Evolutionary conservation across 768 basidiomycete genomes (phyloP).

Genomic region (Mycena vitilis): DNA sequence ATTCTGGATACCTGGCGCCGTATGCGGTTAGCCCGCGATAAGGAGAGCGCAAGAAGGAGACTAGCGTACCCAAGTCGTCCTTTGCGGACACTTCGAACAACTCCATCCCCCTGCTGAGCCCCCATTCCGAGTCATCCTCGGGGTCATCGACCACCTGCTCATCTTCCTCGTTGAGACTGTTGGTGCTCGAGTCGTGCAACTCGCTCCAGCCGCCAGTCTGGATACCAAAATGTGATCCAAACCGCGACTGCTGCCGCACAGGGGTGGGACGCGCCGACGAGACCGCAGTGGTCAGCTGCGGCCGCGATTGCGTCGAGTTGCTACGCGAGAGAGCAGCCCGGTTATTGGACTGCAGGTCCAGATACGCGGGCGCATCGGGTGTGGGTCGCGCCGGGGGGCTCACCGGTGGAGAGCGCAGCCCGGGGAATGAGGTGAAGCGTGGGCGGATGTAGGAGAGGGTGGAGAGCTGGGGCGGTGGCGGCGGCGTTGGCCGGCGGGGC

Average conservation of each 20-base stretch:
- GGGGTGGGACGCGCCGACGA: slow-evolving; percentile 56
- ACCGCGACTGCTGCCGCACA: slow-evolving; percentile 68
- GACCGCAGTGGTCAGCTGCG: slow-evolving; percentile 53
- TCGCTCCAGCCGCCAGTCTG: slow-evolving; percentile 65
- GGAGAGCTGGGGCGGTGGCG: slow-evolving; percentile 69
- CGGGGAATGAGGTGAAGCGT: slow-evolving; percentile 79
- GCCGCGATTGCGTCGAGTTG: slow-evolving; percentile 56
- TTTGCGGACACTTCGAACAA: slow-evolving; percentile 94
- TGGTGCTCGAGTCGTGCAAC: slow-evolving; percentile 69
- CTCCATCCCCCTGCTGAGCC: slow-evolving; percentile 85
- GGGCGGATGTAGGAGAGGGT: slow-evolving; percentile 83
- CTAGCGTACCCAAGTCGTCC: slow-evolving; percentile 78
- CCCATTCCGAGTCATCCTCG: slow-evolving; percentile 74
- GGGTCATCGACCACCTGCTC: slow-evolving; percentile 63
- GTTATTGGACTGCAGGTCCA: slow-evolving; percentile 65
- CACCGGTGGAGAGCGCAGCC: slow-evolving; percentile 71
- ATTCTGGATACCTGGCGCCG: slow-evolving; percentile 75
- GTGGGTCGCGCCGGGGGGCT: slow-evolving; percentile 57
- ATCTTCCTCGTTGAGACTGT: slow-evolving; percentile 75
- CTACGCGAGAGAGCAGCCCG: slow-evolving; percentile 47
- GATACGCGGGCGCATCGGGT: slow-evolving; percentile 70
- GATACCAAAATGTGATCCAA: slow-evolving; percentile 66
- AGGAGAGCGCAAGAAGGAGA: slow-evolving; percentile 30
- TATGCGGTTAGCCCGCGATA: slow-evolving; percentile 16
- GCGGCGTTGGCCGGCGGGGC: slow-evolving; percentile 73